Base-by-base conservation (phyloP, 768 basidiomycete species). In the Rhodotorula babjevae region DNA sequence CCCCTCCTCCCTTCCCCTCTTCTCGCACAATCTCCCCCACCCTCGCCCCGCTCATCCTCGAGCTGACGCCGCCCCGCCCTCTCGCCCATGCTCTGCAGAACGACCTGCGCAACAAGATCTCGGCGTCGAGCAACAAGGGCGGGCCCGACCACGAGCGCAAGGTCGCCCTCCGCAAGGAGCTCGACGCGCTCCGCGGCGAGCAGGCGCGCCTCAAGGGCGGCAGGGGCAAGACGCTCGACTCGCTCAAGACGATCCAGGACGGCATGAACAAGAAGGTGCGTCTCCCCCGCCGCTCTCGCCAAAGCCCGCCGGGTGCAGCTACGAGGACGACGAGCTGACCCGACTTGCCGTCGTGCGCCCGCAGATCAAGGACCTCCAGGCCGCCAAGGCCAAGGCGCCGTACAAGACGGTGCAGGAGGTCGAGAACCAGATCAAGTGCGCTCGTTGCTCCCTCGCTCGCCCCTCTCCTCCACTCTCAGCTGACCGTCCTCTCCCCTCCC, bases 391-490 rank as follows among this genome's bases (percentile, higher is more conserved):
- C 42, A 98, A 95, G 82, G 84, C 85, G 1, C 83, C 86, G 25
- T 96, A 86, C 83, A 93, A 90, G 83, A 88, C 86, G 29, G 87
- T 89, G 52, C 88, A 85, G 23, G 96, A 99, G 65, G 87, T 96
- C 58, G 94, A 99, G 78, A 85, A 86, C 53, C 90, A 89, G 73
- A 88, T 97, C 82, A 86, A 86, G 95, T 93, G 82, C 27, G 89
- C 81, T 7, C 19, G 23, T 23, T 23, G 46, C 52, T 31, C 18
- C 42, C 15, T 23, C 19, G 14, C 29, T 11, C 27, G 6, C 4
- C 18, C 9, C 33, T n/a, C 3, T 27, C 49, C 49, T 25, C 15
- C 19, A 5, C 31, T 49, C 3, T 46, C 44, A 46, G 23, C 42
- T 53, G 27, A 44, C 47, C 19, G 9, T 1, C 46, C 2, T 15